These are phyloP conservation scores for Mimosa bimucronata DNA, from an alignment of 306 rosid species.

Conservation along the genomic window DNA sequence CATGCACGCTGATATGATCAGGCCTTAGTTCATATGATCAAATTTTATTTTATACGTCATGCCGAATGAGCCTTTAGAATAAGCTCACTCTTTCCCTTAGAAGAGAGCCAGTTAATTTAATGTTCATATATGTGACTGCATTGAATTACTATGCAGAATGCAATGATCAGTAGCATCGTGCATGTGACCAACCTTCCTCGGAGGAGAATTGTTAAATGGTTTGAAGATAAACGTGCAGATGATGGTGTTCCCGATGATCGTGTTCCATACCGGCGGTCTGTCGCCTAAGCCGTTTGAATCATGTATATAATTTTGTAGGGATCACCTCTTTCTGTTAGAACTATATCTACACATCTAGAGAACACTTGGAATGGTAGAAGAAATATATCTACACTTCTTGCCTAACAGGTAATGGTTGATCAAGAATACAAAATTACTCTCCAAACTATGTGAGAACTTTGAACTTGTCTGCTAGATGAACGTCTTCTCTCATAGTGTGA, in stretches of 20 bases:
- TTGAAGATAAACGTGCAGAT: constrained; percentile 84
- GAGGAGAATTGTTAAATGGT: constrained; percentile 82
- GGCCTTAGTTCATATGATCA: neutral
- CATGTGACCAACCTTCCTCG: constrained; percentile 90
- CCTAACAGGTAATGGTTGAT: too few relatives aligned
- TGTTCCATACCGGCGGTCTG: constrained; percentile 62
- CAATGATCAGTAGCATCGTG: constrained; percentile 81
- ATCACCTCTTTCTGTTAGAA: too few relatives aligned
- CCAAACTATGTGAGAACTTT: too few relatives aligned
- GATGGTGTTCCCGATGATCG: constrained; percentile 78
- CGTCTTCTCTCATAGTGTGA: too few relatives aligned
- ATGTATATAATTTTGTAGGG: too few relatives aligned
- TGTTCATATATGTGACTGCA: neutral
- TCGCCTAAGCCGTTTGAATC: constrained; percentile 43
- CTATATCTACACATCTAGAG: too few relatives aligned
- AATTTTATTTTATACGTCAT: neutral
- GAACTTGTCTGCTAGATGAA: too few relatives aligned
- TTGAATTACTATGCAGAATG: constrained; percentile 61
- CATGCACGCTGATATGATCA: constrained; percentile 5
- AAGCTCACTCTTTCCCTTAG: neutral
- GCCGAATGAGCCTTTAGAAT: neutral
- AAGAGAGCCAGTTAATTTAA: constrained; percentile 2
- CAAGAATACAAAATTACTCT: too few relatives aligned
- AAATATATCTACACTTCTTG: too few relatives aligned
- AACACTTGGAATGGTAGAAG: too few relatives aligned